These are phyloP conservation scores for Marasmius oreades DNA, from an alignment of 1,284 basidiomycete species.

Conservation along the genomic window DNA sequence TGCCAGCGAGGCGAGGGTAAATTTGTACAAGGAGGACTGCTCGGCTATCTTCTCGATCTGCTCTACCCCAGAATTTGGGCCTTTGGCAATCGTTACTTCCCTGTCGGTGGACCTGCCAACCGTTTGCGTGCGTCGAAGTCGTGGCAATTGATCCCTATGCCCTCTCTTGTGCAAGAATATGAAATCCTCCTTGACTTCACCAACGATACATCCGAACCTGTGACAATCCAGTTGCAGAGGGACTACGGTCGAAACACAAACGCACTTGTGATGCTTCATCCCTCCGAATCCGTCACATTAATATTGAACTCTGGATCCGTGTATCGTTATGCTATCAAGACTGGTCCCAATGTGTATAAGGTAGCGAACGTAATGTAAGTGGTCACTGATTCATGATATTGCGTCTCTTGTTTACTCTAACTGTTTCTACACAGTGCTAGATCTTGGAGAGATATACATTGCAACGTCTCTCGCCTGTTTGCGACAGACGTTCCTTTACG, in stretches of 20 bases:
- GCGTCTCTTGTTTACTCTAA: background rate
- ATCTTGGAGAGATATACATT: constrained; percentile 62
- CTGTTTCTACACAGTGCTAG: constrained; percentile 42
- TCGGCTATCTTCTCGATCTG: too few relatives aligned
- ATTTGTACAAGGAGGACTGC: too few relatives aligned
- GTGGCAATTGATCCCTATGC: constrained; percentile 23
- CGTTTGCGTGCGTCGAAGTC: background rate
- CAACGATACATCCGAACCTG: constrained; percentile 63
- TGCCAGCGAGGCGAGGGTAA: too few relatives aligned
- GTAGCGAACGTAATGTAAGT: constrained; percentile 68
- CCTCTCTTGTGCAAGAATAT: constrained; percentile 46
- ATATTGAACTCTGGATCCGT: constrained; percentile 64
- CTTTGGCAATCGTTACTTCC: background rate
- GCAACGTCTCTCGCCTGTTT: constrained; percentile 59
- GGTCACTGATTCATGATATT: background rate
- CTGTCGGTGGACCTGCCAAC: background rate
- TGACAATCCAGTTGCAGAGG: constrained; percentile 59
- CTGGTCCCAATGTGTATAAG: constrained; percentile 45
- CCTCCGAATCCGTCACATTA: constrained; percentile 60
- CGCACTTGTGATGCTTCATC: constrained; percentile 54
- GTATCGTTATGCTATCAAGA: constrained; percentile 68
- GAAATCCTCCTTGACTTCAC: constrained; percentile 66
- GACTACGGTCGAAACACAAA: constrained; percentile 58
- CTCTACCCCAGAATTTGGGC: too few relatives aligned
- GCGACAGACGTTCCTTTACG: constrained; percentile 31